Evolutionary conservation across 2,329 filamentous ascomycete species (phyloP).

Genomic region (Rugonectria rugulosa): DNA sequence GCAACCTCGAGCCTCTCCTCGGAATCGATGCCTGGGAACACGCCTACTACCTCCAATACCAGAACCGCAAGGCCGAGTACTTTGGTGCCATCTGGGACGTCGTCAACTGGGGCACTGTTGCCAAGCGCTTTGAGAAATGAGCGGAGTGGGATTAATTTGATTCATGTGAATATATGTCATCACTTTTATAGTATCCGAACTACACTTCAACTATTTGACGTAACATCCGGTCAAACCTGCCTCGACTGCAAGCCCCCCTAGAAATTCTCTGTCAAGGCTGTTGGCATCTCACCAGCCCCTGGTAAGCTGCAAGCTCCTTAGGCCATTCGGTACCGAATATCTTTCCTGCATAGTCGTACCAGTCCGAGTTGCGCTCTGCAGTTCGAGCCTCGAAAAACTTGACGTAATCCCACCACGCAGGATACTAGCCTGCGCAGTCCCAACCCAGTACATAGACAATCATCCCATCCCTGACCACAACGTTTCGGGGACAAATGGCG

Average conservation of each 20-base stretch:
- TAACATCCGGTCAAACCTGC: conserved; percentile 15
- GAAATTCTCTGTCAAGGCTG: conserved; percentile 28
- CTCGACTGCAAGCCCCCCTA: too few relatives aligned
- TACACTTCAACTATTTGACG: too few relatives aligned
- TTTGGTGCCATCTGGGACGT: conserved; percentile 94
- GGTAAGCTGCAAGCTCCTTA: conserved; percentile 41
- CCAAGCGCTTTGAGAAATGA: conserved; percentile 72
- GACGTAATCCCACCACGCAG: conserved; percentile 46
- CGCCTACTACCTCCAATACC: conserved; percentile 94
- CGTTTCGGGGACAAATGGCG: conserved; percentile 39
- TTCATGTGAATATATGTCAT: conserved; percentile 15
- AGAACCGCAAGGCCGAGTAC: conserved; percentile 97
- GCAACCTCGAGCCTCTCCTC: conserved; percentile 81
- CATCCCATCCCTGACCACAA: conserved; percentile 36
- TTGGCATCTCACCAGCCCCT: conserved; percentile 41
- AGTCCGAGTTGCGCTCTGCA: conserved; percentile 37
- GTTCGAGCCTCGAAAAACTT: conserved; percentile 45
- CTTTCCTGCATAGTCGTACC: conserved; percentile 41
- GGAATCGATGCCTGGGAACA: conserved; percentile 97
- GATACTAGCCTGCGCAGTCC: conserved; percentile 44
- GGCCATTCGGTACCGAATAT: conserved; percentile 38
- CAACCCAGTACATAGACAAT: conserved; percentile 41
- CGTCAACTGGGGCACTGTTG: conserved; percentile 92
- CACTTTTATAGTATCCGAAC: conserved; percentile 31
- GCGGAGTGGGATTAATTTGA: neutral